Evolutionary conservation across 23 red algal species (phyloP), one percentile per base, ranked within the genome.

Genomic region (Gracilaria caudata): DNA sequence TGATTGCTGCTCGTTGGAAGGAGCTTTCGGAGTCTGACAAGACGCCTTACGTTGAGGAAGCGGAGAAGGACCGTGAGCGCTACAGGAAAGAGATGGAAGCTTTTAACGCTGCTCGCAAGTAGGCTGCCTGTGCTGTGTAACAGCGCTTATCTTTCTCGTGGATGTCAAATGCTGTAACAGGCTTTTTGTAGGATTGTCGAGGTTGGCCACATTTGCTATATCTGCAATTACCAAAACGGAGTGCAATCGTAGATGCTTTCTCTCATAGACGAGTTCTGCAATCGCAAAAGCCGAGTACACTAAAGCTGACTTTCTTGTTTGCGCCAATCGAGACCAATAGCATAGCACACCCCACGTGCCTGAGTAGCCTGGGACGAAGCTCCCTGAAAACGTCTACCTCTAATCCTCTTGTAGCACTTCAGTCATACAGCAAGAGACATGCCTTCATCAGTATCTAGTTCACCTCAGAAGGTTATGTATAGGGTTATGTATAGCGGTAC

Each of bases 1-100:
- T 68, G 55, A 49, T 76, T 43, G 86, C 70, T 40, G 57, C 33
- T 32, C 74, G 71, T 49, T 89, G 86, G 86, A 89, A 89, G 86
- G 74, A 45, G 2, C 58, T 61, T 25, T 63, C 86, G 21, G 86
- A 78, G 1, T 24, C 35, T 3, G 73, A 76, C 16, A 78, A 64
- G 70, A 54, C 46, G 38, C 86, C 71, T 16, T 89, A 64, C 44
- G 21, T 79, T 6, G n/a, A 35, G 7, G 73, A 63, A 38, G 86
- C 86, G 24, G 86, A 59, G 53, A 36, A 74, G 26, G 86, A 89
- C 60, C 71, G 75, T 46, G 73, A 34, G 38, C 65, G 86, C 36
- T 89, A 77, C 60, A 44, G 14, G 24, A 47, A 64, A 19, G 86
- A 77, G 47, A 89, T 68, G 73, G 53, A 66, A 19, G 73, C 81